These are phyloP conservation scores for Eucalyptus regnans DNA, from an alignment of 345 rosid species.

Conservation along the genomic window DNA sequence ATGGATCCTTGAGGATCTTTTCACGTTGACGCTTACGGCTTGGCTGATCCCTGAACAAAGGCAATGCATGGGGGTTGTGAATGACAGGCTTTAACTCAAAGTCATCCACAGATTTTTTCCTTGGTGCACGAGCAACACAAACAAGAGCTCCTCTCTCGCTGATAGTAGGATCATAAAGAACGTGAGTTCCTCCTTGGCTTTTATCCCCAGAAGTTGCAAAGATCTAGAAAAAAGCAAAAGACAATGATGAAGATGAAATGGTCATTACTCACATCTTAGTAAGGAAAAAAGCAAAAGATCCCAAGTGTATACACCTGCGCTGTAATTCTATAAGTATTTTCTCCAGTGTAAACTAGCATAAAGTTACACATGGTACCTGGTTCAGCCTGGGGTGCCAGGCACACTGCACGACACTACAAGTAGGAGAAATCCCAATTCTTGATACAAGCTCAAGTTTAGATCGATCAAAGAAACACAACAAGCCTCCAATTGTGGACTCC, in stretches of 20 bases:
- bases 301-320: background rate
- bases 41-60: constrained; percentile 94
- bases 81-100: constrained; percentile 75
- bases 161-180: constrained; percentile 71
- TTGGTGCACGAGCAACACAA: constrained; percentile 91
- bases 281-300: background rate
- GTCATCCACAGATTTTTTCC: constrained; percentile 92
- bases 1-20: constrained; percentile 86
- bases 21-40: constrained; percentile 95
- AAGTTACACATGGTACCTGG: constrained; percentile 40
- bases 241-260: background rate
- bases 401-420: constrained; percentile 85
- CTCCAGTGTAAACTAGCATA: background rate
- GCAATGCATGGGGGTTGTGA: constrained; percentile 95
- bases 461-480: constrained; percentile 79
- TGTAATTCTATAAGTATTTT: background rate
- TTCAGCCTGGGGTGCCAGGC: constrained; percentile 90
- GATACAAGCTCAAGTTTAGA: constrained; percentile 83
- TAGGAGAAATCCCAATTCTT: constrained; percentile 76
- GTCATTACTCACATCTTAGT: background rate
- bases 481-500: constrained; percentile 73
- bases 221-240: constrained; percentile 22
- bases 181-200: constrained; percentile 80
- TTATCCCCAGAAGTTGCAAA: constrained; percentile 88
- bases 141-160: constrained; percentile 95